Evolutionary conservation across 352 stramenopile species (phyloP), one percentile per base, ranked within the genome.

Genomic region (Poterioochromonas sp.): DNA sequence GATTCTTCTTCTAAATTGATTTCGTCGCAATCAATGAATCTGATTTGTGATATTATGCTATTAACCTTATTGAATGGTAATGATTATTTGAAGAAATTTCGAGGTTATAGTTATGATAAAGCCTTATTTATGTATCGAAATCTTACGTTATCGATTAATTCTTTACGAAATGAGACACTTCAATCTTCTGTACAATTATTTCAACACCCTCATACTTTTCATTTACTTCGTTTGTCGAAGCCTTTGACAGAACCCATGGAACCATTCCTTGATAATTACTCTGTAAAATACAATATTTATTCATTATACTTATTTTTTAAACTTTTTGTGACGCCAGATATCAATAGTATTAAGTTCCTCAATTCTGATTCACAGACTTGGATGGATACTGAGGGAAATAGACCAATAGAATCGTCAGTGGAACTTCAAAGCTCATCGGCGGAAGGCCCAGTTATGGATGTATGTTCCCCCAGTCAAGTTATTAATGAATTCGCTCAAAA

Each of bases 51-150:
- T 39, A 22, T 65, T 5, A 39, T 15, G 8, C 8, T 65, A 39
- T 39, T 65, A 11, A 43, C 41, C 41, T 8, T 71, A 29, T 29
- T 71, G 15, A 8, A 47, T 22, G 62, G 62, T 47, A 44, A 44
- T 47, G 62, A 71, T 47, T 71, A 71, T 47, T 29, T 71, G 32
- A 11, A 11, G 11, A 71, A 71, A n/a, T 44, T 71, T 12, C 26
- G 51, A 32, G 51, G 51, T 62, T 8, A 22, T 12, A 8, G 15
- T 29, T 62, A 62, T 62, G 15, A 22, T 32, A 2, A 34, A 32
- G 51, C 51, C 26, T 32, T 62, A 29, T 8, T 2, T 32, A 32
- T 32, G 26, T 62, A 32, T 5, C 51, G 8, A 62, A 8, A 32
- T 34, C 26, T 8, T 8, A 29, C 8, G 26, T 32, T 5, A 62